Base-by-base conservation (phyloP, 176 grass and related monocot species). In the Aechmea fasciata region DNA sequence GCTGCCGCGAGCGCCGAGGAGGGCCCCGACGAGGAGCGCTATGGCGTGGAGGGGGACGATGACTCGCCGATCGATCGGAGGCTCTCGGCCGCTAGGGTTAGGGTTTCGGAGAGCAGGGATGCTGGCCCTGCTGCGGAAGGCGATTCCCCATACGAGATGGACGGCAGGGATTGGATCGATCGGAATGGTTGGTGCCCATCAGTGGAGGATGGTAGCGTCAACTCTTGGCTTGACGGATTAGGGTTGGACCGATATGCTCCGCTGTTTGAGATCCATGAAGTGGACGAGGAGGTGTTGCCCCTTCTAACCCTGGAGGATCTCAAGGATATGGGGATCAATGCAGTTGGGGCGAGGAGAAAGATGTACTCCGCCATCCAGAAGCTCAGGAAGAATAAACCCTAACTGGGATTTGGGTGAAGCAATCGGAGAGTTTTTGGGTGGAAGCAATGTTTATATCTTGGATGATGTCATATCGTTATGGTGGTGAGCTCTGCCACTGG, bases 321-420 rank as follows among this genome's bases (percentile, higher is more conserved):
- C 71, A 97, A 84, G 78, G 89, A 97, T 69, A 97, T 97, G 93
- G 86, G 86, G 52, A 92, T 97, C 11, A 88, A 78, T 69, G 93
- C 93, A 10, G 89, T 97, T 22, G 93, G 93, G 0, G 79, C 93
- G 11, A 76, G 86, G 84, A 89, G 93, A 78, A 97, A 97, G 82
- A 64, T 97, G 71, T 92, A 81, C 64, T 78, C 77, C 24, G 74
- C 83, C 25, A 90, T 97, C 70, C 79, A 81, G 72, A 89, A 89
- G 69, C 83, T 92, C 17, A 78, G 80, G 73, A 84, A 80, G 48
- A 57, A 87, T 50, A 65, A 20, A 61, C 15, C 55, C 20, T 61
- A 19, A 61, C 2, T 61, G 55, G 55, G 7, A 7, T 41, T 41
- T 41, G 33, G 33, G 33, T 41, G 33, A 41, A 41, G 33, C 4